Evolutionary conservation across 306 rosid genomes (phyloP), one percentile per base, ranked within the genome.

Genomic region (Myrica gale): DNA sequence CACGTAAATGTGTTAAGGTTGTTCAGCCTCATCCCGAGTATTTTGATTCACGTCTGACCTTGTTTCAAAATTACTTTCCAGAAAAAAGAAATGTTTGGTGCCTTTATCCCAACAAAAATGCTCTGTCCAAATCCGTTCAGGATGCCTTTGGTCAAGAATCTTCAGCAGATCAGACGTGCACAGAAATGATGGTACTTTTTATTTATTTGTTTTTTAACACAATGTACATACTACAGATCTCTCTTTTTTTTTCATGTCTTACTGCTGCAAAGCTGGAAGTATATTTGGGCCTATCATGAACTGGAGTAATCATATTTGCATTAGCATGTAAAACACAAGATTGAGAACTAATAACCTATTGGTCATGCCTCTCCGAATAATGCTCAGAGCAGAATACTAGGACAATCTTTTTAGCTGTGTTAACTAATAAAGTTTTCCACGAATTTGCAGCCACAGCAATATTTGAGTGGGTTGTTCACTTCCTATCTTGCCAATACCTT

Each of bases 41-140:
- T 69, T 17, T 76, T 77, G 54, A 74, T 47, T 82, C 52, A 19
- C 19, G 15, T 74, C 76, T 73, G 54, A 67, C 53, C 39, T 26
- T 77, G 51, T 74, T 77, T 74, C 37, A 32, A 50, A 9, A 21
- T 75, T 73, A 43, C 54, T 48, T 83, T 66, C 71, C 90, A 91
- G 98, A 96, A 60, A 89, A 88, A 82, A 72, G 75, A 68, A 91
- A 86, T 16, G 91, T 92, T 73, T 87, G 95, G 89, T 94, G 97
- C 87, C 98, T 94, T 68, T 94, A 94, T 87, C 98, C 98, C 68
- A 94, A 94, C 87, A 94, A 87, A 79, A 86, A 72, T 56, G 87
- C 85, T 23, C 63, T 54, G 17, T 69, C 85, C 63, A 78, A 85
- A 69, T 86, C 97, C 48, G 95, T 91, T 87, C 82, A 85, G 81